Conservation (phyloP, 768 basidiomycete species). For the Exsudoporus frostii region DNA sequence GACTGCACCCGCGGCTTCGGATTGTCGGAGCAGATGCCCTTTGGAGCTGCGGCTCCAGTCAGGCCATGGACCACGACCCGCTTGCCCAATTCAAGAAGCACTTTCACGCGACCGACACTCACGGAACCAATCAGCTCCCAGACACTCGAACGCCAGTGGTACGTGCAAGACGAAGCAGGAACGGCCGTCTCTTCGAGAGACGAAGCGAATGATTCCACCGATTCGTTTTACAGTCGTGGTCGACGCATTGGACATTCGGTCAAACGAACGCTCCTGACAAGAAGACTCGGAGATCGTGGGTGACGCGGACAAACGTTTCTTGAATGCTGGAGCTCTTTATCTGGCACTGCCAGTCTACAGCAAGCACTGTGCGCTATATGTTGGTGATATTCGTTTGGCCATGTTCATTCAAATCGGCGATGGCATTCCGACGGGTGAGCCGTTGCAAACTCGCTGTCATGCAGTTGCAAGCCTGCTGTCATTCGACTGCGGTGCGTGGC, state of each 20-base stretch:
- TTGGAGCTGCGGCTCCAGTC: neutral
- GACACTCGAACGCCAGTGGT: neutral
- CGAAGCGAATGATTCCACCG: too few species aligned
- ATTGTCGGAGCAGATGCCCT: neutral
- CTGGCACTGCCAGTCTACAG: neutral
- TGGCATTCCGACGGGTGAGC: slow-evolving; percentile 1
- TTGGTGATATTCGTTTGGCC: neutral
- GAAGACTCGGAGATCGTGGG: neutral
- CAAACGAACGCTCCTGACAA: neutral
- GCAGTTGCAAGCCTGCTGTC: neutral
- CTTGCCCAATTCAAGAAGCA: slow-evolving; percentile 1
- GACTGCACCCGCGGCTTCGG: neutral
- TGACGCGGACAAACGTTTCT: neutral
- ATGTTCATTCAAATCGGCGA: neutral
- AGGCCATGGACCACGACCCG: neutral
- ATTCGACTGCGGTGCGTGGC: neutral
- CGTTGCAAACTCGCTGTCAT: neutral
- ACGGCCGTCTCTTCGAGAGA: too few species aligned
- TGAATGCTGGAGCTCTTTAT: neutral
- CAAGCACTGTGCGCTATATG: neutral
- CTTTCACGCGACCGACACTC: slow-evolving; percentile 9
- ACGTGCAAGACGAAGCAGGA: too few species aligned
- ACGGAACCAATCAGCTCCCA: neutral
- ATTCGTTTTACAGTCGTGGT: neutral
- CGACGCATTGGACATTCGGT: neutral